Percentiles rank a stretch among this genome's conserved stretches.
phyloP scores from a whole-genome alignment of 1,139 yeast genomes.

The Debaryomyces sp. region DNA sequence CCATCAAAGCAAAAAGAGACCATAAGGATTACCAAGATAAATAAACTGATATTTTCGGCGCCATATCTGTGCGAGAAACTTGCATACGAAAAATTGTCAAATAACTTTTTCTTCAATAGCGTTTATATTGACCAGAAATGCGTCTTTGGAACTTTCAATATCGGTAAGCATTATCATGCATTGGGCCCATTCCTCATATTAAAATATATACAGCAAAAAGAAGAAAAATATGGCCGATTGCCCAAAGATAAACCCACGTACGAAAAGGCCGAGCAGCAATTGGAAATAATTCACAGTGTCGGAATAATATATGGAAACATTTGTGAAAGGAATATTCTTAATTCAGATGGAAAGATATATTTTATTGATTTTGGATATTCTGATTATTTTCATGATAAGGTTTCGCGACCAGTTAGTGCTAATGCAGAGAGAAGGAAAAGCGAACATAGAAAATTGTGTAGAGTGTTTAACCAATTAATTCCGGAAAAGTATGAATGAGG shows the following conservation, averaged over 20 bases:
- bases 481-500: not conserved
- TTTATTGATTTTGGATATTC: not conserved
- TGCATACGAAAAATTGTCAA: not conserved
- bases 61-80: not conserved
- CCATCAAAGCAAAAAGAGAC: no score
- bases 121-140: not conserved
- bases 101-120: not conserved
- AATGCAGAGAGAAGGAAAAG: not conserved
- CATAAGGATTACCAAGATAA: no score
- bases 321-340: not conserved
- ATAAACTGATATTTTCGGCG: not conserved
- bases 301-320: not conserved
- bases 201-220: no score
- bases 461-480: not conserved
- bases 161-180: not conserved
- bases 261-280: conserved; percentile 1
- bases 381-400: not conserved
- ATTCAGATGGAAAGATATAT: not conserved
- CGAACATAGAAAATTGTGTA: not conserved
- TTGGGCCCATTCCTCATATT: not conserved
- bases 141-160: not conserved
- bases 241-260: conserved; percentile 3
- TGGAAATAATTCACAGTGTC: conserved; percentile 1
- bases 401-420: not conserved
- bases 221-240: not conserved